A percentile compares a stretch with the other conserved stretches of the same genome.
phyloP scores from a whole-genome alignment of 2,329 filamentous ascomycete genomes.

The Rutstroemia sp. region DNA sequence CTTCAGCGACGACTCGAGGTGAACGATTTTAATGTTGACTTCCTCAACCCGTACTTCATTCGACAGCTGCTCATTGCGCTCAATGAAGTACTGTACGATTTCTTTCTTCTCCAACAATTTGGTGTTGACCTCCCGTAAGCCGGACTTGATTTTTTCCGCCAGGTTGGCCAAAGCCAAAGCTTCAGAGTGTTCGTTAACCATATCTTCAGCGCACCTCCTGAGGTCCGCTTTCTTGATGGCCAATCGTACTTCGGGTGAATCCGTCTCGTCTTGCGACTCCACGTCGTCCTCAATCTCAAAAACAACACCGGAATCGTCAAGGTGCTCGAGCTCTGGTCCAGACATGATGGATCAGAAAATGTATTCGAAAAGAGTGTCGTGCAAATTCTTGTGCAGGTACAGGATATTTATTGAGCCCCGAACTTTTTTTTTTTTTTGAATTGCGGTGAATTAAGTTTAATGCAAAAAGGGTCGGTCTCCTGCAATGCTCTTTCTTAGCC shows the following conservation, averaged over 20 bases:
- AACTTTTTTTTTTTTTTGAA: not conserved
- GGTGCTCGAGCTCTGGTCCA: not conserved
- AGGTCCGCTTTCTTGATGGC: slow-evolving; percentile 4
- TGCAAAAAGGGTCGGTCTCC: not conserved
- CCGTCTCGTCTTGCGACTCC: not conserved
- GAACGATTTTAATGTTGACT: slow-evolving; percentile 3
- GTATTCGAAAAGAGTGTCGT: slow-evolving; percentile 2
- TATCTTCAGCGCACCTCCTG: slow-evolving; percentile 5
- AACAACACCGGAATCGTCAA: not conserved
- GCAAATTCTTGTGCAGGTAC: too few relatives aligned
- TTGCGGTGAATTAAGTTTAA: not conserved
- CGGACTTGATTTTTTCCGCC: slow-evolving; percentile 7
- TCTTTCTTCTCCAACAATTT: slow-evolving; percentile 8
- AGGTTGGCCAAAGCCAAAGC: slow-evolving; percentile 5
- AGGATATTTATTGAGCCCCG: not conserved
- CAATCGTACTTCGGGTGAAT: not conserved
- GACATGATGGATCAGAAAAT: not conserved
- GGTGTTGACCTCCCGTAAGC: slow-evolving; percentile 4
- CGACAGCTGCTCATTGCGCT: slow-evolving; percentile 2
- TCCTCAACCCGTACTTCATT: slow-evolving; percentile 4
- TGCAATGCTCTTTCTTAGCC: not conserved
- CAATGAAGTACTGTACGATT: slow-evolving; percentile 8
- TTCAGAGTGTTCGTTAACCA: slow-evolving; percentile 5
- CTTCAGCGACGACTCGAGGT: slow-evolving; percentile 3
- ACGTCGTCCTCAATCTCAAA: not conserved